Evolutionary conservation across 2,329 filamentous ascomycete genomes (phyloP).

Genomic region (Colletotrichum eremochloae): DNA sequence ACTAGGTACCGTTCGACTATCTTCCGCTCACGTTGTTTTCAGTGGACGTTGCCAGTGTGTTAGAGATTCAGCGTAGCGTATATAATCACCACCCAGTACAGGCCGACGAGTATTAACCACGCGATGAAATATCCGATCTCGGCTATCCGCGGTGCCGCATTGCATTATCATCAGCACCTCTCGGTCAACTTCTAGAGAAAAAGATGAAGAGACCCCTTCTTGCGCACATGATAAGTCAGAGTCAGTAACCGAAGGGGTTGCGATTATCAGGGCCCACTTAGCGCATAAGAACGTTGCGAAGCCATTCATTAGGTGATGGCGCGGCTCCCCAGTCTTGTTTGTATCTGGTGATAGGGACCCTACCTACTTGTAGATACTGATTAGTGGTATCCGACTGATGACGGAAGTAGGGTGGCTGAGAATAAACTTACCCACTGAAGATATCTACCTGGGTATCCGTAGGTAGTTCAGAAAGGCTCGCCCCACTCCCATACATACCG

Average conservation of each 20-base stretch:
- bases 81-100: slow-evolving; percentile 1
- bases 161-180: neutral
- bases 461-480: neutral
- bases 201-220: neutral
- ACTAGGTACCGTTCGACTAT: neutral
- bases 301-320: neutral
- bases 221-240: neutral
- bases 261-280: neutral
- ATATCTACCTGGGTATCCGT: too few relatives aligned
- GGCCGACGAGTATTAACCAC: neutral
- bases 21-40: too few relatives aligned
- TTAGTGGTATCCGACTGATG: slow-evolving; percentile 16
- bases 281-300: neutral
- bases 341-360: neutral
- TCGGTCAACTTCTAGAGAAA: neutral
- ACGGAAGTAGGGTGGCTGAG: slow-evolving; percentile 38
- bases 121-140: neutral
- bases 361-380: neutral
- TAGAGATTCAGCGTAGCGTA: neutral
- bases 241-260: neutral
- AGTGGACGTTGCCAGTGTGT: too few relatives aligned
- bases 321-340: neutral
- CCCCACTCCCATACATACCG: slow-evolving; percentile 8
- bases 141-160: too few relatives aligned
- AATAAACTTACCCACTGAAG: neutral